These are phyloP conservation scores for Skeletonema marinoi DNA, from an alignment of 108 stramenopile genomes.

Conservation along the genomic window DNA sequence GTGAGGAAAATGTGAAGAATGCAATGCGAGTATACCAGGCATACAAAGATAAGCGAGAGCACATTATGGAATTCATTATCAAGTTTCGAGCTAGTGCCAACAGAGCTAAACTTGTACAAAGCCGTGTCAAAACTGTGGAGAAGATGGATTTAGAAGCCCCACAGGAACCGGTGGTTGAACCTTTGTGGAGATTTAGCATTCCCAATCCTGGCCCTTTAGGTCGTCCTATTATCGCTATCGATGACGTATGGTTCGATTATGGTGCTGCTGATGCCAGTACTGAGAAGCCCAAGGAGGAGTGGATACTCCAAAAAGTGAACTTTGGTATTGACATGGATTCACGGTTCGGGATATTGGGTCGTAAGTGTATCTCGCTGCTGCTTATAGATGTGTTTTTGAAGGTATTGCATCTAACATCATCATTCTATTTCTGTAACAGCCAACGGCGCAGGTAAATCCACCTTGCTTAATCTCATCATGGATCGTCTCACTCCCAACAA, in stretches of 20 bases:
- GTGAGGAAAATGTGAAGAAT: conserved; percentile 85
- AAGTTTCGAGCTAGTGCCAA: conserved; percentile 98
- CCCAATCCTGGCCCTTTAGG: conserved; percentile 91
- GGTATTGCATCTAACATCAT: too few relatives aligned
- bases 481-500: conserved; percentile 75
- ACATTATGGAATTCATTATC: conserved; percentile 99
- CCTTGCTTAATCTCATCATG: conserved; percentile 93
- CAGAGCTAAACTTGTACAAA: conserved; percentile 94
- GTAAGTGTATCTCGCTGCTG: too few relatives aligned
- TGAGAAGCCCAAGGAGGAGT: conserved; percentile 64
- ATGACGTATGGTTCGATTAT: conserved; percentile 98
- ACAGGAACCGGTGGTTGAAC: conserved; percentile 76
- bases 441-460: conserved; percentile 81
- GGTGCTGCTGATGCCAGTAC: conserved; percentile 39
- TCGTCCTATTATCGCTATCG: conserved; percentile 91
- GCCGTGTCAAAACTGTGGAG: conserved; percentile 96
- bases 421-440: not conserved
- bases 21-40: conserved; percentile 92
- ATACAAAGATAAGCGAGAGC: conserved; percentile 89
- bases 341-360: conserved; percentile 88
- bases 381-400: too few relatives aligned
- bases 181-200: conserved; percentile 85
- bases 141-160: conserved; percentile 94
- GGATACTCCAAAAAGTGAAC: conserved; percentile 91
- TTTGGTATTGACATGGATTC: conserved; percentile 91